Base-by-base conservation (phyloP, 2,329 filamentous ascomycete genomes). In the Xylariaceae sp. region DNA sequence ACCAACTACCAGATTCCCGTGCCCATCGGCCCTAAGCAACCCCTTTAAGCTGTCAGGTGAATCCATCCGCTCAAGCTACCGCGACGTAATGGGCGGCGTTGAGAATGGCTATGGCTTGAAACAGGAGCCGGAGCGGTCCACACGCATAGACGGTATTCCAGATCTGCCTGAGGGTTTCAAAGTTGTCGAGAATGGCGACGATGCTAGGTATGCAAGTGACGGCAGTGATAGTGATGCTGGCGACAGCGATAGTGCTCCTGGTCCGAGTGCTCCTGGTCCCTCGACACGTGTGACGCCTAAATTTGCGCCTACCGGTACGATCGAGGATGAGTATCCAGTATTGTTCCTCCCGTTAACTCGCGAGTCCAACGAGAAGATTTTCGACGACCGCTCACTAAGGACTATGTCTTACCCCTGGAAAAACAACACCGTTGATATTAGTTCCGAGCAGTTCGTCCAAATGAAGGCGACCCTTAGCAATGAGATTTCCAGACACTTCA, bases 341-440 rank as follows among this genome's bases (percentile, higher is more conserved):
- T 7, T 43, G 13, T 43, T 43, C 41, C 41, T 43, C 41, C 41
- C 41, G n/a, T 43, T 43, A 18, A 43, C 41, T n/a, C 41, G 41
- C 29, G 41, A 15, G 41, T 22, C 29, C 22, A 3, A 22, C 21
- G 19, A 8, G 21, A 43, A 16, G 3, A n/a, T 43, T 15, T 12
- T 26, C 12, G 21, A 26, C 13, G 41, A 29, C 18, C 19, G n/a
- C 41, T 12, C 15, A 18, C 21, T 29, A 21, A 43, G n/a, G 21
- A n/a, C 21, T 29, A 13, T 43, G 21, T 22, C 19, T 16, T 43
- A 29, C 13, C 41, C 21, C 7, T 43, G 41, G 41, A 43, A 43
- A 21, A 15, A 43, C 41, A 22, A 41, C 39, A 41, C 39, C 4
- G 12, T 43, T 16, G 41, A 43, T 15, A 9, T 43, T 19, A 18